A percentile compares a stretch with the other conserved stretches of the same genome.
phyloP scores from a whole-genome alignment of 2,329 filamentous ascomycete genomes.

The Colletotrichum paranaense region DNA sequence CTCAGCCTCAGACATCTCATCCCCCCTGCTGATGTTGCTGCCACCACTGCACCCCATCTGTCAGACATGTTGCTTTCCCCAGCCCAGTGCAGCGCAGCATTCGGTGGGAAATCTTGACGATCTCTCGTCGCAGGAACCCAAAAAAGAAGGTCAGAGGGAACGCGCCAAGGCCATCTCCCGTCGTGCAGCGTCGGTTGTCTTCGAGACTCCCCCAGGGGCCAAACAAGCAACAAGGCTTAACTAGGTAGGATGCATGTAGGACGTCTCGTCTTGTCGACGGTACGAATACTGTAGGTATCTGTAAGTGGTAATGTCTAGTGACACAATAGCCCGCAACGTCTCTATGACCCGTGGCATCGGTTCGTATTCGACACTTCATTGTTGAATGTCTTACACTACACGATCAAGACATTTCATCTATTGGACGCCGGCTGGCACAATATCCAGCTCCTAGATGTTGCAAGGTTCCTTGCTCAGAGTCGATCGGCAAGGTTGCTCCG shows the following conservation, averaged over 20 bases:
- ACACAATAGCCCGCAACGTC: neutral
- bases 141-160: slow-evolving; percentile 14
- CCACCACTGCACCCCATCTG: neutral
- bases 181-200: slow-evolving; percentile 3
- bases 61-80: neutral
- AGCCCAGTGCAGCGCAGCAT: slow-evolving; percentile 5
- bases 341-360: neutral
- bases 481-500: slow-evolving; percentile 18
- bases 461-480: slow-evolving; percentile 6
- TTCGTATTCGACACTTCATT: neutral
- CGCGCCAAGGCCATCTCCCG: slow-evolving; percentile 27
- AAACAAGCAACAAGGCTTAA: neutral
- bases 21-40: neutral
- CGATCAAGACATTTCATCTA: neutral
- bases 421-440: slow-evolving; percentile 18
- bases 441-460: slow-evolving; percentile 17
- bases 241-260: neutral
- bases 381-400: neutral
- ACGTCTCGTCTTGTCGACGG: neutral
- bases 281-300: neutral
- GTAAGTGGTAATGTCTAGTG: neutral
- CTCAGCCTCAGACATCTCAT: neutral
- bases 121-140: slow-evolving; percentile 12
- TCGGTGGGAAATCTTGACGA: neutral
- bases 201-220: neutral